phyloP scores from a whole-genome alignment of 805 yeast species.

The Lachancea nothofagi region DNA sequence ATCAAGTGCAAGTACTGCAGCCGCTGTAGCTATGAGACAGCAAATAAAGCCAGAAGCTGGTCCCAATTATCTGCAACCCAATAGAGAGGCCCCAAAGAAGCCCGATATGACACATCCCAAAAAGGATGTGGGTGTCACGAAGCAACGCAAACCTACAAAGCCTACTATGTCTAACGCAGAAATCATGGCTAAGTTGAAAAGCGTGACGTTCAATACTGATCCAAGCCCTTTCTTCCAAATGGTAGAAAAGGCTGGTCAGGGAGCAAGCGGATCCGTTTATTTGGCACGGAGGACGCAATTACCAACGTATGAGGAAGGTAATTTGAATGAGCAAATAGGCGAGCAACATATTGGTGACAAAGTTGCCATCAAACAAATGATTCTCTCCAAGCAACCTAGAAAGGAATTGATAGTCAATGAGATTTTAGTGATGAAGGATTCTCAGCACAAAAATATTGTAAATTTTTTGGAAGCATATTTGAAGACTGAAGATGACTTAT shows the following conservation, averaged over 20 bases:
- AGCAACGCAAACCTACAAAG: slow-evolving; percentile 44
- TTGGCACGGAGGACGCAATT: slow-evolving; percentile 61
- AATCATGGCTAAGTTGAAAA: slow-evolving; percentile 69
- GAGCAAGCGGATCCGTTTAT: slow-evolving; percentile 95
- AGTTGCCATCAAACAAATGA: slow-evolving; percentile 97
- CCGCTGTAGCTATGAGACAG: slow-evolving; percentile 19
- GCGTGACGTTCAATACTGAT: slow-evolving; percentile 77
- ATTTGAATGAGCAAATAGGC: slow-evolving; percentile 15
- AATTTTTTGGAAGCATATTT: slow-evolving; percentile 89
- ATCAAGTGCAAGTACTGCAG: slow-evolving; percentile 17
- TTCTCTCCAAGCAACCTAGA: slow-evolving; percentile 82
- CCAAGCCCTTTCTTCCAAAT: slow-evolving; percentile 79
- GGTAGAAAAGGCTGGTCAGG: slow-evolving; percentile 89
- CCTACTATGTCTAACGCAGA: slow-evolving; percentile 80
- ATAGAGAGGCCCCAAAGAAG: slow-evolving; percentile 32
- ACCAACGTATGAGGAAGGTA: slow-evolving; percentile 23
- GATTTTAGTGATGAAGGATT: slow-evolving; percentile 92
- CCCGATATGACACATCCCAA: slow-evolving; percentile 13
- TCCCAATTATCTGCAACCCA: slow-evolving; percentile 20
- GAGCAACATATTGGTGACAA: slow-evolving; percentile 44
- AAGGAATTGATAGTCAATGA: slow-evolving; percentile 95
- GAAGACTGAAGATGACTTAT: slow-evolving; percentile 70
- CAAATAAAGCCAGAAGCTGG: slow-evolving; percentile 7
- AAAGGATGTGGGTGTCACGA: slow-evolving; percentile 31
- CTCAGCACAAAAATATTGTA: slow-evolving; percentile 91